A percentile compares a stretch with the other conserved stretches of the same genome.
These are phyloP conservation scores for Termitomyces sp. DNA, from an alignment of 768 basidiomycete genomes.

Conservation along the genomic window DNA sequence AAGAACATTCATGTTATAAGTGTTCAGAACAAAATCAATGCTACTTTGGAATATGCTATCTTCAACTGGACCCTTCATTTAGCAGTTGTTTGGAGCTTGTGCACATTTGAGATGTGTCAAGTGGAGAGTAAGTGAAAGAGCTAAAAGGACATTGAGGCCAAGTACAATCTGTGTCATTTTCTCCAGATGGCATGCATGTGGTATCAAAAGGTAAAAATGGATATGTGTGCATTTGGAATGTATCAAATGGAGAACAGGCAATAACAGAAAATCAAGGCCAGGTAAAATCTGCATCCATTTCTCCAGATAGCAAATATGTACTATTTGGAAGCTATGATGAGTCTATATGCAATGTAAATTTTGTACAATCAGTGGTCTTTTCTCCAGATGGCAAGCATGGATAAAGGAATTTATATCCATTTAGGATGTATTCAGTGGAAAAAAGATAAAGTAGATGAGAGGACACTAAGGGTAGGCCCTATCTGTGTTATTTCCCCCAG, in stretches of 20 bases:
- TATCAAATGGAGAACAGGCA: background rate
- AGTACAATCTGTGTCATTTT: background rate
- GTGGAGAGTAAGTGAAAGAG: background rate
- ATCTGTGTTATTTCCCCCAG: background rate
- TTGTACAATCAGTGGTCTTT: background rate
- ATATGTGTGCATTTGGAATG: background rate
- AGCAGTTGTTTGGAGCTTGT: too few species aligned
- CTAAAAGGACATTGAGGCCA: background rate
- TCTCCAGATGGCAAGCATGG: background rate
- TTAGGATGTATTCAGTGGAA: background rate
- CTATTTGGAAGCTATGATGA: background rate
- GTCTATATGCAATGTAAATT: background rate
- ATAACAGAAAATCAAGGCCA: background rate
- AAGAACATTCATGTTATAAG: background rate
- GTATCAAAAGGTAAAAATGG: background rate
- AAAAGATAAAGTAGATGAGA: background rate
- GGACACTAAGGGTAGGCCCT: too few species aligned
- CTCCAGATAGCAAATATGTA: background rate
- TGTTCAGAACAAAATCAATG: background rate
- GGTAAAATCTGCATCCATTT: background rate
- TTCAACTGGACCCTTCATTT: background rate
- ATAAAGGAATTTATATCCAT: background rate
- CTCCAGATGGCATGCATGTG: background rate
- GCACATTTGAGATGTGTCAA: background rate
- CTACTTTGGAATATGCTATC: background rate